These are phyloP conservation scores for Geotrichum fermentans DNA, from an alignment of 1,139 yeast species.

Conservation along the genomic window DNA sequence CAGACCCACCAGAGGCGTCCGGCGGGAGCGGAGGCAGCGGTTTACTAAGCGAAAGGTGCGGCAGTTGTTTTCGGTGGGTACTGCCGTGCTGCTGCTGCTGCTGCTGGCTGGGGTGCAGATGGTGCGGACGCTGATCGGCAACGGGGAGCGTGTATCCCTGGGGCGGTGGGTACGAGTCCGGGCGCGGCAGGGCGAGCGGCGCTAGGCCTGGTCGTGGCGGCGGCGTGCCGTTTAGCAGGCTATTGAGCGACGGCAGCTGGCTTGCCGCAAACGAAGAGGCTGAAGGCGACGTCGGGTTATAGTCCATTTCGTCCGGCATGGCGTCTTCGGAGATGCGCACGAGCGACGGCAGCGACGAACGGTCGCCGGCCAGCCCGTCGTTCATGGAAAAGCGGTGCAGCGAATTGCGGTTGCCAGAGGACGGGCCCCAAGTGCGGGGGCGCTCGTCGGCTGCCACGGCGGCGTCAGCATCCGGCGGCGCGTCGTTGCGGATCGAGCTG, in stretches of 20 bases:
- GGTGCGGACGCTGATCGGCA: conserved; percentile 31
- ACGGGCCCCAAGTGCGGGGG: conserved; percentile 36
- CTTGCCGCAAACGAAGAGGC: not conserved
- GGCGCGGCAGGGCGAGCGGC: conserved; percentile 25
- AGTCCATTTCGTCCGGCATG: conserved; percentile 21
- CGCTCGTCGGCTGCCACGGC: conserved; percentile 26
- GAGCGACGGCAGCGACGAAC: conserved; percentile 30
- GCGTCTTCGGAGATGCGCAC: conserved; percentile 32
- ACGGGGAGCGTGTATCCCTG: conserved; percentile 23
- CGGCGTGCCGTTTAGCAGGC: conserved; percentile 1
- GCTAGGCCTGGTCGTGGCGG: not conserved
- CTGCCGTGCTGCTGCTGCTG: too few relatives aligned
- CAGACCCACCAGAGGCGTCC: conserved; percentile 23
- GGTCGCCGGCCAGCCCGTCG: conserved; percentile 25
- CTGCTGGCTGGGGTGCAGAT: conserved; percentile 26
- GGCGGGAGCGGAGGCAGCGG: conserved; percentile 36
- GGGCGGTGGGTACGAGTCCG: conserved; percentile 31
- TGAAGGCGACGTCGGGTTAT: not conserved
- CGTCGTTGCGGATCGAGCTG: conserved; percentile 29
- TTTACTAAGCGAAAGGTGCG: conserved; percentile 23
- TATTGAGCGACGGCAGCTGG: conserved; percentile 10
- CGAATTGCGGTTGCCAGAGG: conserved; percentile 20
- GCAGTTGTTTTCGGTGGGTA: too few relatives aligned
- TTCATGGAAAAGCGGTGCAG: conserved; percentile 27
- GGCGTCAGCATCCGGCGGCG: not conserved